Conservation (phyloP, 2,329 filamentous ascomycete genomes). For the Penicillium capsulatum region DNA sequence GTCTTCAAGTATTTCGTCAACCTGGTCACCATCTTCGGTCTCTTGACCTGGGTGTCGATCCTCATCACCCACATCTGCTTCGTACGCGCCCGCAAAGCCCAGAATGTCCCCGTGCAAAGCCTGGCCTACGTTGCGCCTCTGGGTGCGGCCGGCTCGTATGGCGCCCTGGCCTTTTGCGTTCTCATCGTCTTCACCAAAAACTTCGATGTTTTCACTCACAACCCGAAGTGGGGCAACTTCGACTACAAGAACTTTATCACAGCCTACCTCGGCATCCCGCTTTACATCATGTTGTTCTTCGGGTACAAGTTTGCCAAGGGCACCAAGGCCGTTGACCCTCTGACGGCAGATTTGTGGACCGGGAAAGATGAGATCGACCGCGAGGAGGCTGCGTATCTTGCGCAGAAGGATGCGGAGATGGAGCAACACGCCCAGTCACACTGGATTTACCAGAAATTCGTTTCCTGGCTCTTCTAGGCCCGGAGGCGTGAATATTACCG, state of each 20-base stretch:
- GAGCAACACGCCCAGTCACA: conserved; percentile 35
- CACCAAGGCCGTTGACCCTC: conserved; percentile 53
- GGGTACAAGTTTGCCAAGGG: conserved; percentile 61
- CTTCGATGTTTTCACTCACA: conserved; percentile 64
- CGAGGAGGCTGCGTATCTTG: conserved; percentile 67
- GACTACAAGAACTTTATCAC: conserved; percentile 75
- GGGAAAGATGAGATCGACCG: conserved; percentile 70
- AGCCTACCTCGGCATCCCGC: conserved; percentile 70
- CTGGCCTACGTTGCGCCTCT: conserved; percentile 67
- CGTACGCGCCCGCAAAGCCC: conserved; percentile 58
- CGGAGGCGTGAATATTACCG: too few relatives aligned
- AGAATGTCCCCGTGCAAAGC: conserved; percentile 52
- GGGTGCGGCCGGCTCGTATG: conserved; percentile 64
- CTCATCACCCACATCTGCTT: conserved; percentile 65
- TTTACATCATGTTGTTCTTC: conserved; percentile 66
- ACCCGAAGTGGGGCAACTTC: conserved; percentile 51
- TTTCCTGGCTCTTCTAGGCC: conserved; percentile 58
- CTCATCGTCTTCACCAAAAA: conserved; percentile 79
- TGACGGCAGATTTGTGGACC: conserved; percentile 64
- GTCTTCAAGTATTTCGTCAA: conserved; percentile 66
- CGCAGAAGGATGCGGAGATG: conserved; percentile 45
- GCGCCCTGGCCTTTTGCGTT: conserved; percentile 64
- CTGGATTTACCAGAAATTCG: conserved; percentile 57
- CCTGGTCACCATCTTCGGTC: conserved; percentile 62
- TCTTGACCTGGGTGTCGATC: conserved; percentile 65